Base-by-base conservation (phyloP, 2,329 filamentous ascomycete species). In the Aspergillus ruber region DNA sequence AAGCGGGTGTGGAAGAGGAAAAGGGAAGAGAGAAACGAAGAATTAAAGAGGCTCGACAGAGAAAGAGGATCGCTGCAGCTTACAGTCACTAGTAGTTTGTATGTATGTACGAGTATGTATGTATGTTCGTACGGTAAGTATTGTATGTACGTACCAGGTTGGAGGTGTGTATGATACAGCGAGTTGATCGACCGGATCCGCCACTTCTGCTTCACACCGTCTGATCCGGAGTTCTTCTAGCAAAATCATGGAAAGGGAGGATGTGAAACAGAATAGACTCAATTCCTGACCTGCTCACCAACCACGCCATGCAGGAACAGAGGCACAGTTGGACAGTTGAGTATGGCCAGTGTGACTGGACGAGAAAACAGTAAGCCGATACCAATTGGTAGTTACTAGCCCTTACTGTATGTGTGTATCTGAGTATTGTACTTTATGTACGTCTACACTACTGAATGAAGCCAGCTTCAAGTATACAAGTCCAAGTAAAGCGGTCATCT, bases 1-100 rank as follows among this genome's bases (percentile, higher is more conserved):
- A 69, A 64, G 60, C 64, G 63, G 64, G 61, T 69, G 65, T 67
- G 65, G 61, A 54, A 61, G 58, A 58, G 57, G 36, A 59, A 66
- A 65, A 59, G 58, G 56, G 58, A 62, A 57, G 52, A 56, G 54
- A 20, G 18, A 18, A 20, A 39, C 25, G 25, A 36, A 18, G 33
- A 36, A 41, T 41, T 41, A 41, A 42, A 27, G 25, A 39, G 36
- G 23, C 20, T 25, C 13, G 54, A 54, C 46, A 53, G 52, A 58
- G 58, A 58, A 59, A 58, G 57, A 61, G 50, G 52, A 47, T 52
- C 47, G 52, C 50, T 56, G 52, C 51, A 55, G 55, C 55, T 55
- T 56, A 55, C 36, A 39, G 36, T 20, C 15, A 39, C 36, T 39
- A 39, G 36, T 36, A 18, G 33, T 36, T 15, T 17, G 33, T 36